Evolutionary conservation across 2,329 filamentous ascomycete species (phyloP).

Genomic region (Metarhizium robertsii): DNA sequence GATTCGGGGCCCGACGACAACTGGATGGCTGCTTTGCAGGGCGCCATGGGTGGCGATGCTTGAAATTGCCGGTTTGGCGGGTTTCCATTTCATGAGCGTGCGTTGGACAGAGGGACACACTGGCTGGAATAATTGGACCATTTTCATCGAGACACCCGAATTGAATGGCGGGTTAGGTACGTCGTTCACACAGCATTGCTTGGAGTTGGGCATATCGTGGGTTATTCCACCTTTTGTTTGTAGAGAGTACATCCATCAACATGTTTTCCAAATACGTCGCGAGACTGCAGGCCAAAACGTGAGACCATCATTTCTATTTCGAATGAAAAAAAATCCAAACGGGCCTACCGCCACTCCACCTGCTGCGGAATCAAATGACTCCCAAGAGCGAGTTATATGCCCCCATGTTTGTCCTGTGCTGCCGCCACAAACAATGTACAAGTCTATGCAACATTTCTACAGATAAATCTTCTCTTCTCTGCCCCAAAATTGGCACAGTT

Average conservation of each 20-base stretch:
- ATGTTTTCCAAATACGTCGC: too few species aligned
- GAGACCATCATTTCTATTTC: too few species aligned
- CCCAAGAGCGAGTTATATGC: neutral
- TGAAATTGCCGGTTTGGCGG: neutral
- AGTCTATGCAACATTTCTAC: constrained; percentile 5
- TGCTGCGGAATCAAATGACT: neutral
- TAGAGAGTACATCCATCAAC: too few species aligned
- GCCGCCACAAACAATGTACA: neutral
- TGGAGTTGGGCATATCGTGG: neutral
- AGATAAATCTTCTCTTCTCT: constrained; percentile 1
- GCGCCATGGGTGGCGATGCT: neutral
- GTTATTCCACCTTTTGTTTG: neutral
- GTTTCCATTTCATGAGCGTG: too few species aligned
- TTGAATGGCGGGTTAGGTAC: too few species aligned
- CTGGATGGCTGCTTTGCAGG: neutral
- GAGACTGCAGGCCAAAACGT: too few species aligned
- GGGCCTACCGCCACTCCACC: neutral
- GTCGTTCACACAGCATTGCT: neutral
- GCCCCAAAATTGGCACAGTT: neutral
- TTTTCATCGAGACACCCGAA: too few species aligned
- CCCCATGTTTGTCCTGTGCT: constrained; percentile 3
- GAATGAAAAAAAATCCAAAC: too few species aligned
- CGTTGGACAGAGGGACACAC: too few species aligned
- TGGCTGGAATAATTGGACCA: too few species aligned
- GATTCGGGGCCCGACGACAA: constrained; percentile 50